phyloP scores from a whole-genome alignment of 306 rosid genomes.

The Hippophae rhamnoides region DNA sequence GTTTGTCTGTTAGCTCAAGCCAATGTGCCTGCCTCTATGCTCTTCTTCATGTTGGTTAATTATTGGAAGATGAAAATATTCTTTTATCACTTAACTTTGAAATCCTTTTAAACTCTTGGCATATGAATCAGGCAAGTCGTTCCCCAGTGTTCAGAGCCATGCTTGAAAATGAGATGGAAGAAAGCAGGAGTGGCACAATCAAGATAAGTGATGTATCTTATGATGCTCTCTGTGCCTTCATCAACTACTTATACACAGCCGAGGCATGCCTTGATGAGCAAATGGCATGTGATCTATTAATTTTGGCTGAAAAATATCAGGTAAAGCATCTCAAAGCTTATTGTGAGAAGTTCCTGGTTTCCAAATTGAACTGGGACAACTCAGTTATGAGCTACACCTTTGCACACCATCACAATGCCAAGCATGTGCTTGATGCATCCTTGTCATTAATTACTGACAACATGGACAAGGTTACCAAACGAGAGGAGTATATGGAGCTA shows the following conservation, averaged over 20 bases:
- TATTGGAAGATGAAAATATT: background rate
- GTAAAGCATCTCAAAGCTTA: constrained; percentile 66
- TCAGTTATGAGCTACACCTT: constrained; percentile 45
- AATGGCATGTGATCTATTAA: constrained; percentile 58
- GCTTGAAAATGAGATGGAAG: constrained; percentile 82
- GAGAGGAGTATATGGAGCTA: constrained; percentile 55
- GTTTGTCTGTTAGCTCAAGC: background rate
- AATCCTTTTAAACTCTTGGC: background rate
- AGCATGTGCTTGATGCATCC: constrained; percentile 47
- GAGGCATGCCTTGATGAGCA: constrained; percentile 65
- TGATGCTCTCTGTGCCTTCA: constrained; percentile 63
- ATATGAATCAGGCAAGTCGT: constrained; percentile 43
- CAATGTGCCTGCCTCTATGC: background rate
- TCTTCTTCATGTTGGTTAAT: background rate
- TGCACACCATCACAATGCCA: constrained; percentile 69
- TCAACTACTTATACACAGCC: constrained; percentile 64
- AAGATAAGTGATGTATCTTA: constrained; percentile 61
- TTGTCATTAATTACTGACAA: constrained; percentile 48
- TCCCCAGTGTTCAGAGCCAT: constrained; percentile 82
- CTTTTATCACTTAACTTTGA: background rate
- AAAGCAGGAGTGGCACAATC: constrained; percentile 72
- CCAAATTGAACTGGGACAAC: constrained; percentile 58
- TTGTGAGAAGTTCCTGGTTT: constrained; percentile 59
- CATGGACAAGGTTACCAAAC: constrained; percentile 48
- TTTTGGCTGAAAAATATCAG: constrained; percentile 66